phyloP scores from a whole-genome alignment of 129 eudicot genomes.

The sunflower (Helianthus annuus) region DNA sequence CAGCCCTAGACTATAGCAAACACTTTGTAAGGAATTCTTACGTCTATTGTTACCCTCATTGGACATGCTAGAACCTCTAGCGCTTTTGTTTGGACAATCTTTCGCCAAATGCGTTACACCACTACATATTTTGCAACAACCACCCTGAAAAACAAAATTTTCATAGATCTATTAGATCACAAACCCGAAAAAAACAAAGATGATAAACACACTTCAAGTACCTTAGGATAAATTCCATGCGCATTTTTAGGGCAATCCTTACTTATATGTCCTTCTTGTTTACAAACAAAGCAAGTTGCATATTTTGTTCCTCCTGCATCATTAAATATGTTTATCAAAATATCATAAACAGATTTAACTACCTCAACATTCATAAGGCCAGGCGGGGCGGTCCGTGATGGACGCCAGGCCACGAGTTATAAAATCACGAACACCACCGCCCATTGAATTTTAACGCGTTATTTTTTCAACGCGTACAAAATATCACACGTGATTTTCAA shows the following conservation, averaged over 20 bases:
- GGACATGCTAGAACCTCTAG: conserved; percentile 30
- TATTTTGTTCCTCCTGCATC: conserved; percentile 85
- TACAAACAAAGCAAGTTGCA: conserved; percentile 90
- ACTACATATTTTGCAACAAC: conserved; percentile 88
- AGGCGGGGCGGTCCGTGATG: too few species aligned
- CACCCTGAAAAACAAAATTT: conserved; percentile 59
- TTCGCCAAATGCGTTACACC: conserved; percentile 89
- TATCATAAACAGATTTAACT: not conserved
- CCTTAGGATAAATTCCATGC: conserved; percentile 97
- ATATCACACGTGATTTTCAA: too few species aligned
- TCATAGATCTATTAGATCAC: not conserved
- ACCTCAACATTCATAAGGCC: not conserved
- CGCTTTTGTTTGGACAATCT: conserved; percentile 82
- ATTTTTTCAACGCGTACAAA: too few species aligned
- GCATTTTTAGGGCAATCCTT: conserved; percentile 91
- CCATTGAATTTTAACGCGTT: too few species aligned
- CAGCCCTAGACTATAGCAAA: not conserved
- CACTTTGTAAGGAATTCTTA: conserved; percentile 28
- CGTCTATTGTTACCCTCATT: conserved; percentile 41
- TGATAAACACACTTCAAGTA: conserved; percentile 18
- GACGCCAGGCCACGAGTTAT: too few species aligned
- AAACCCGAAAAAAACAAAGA: not conserved
- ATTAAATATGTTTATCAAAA: conserved; percentile 19
- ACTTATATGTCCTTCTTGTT: conserved; percentile 90
- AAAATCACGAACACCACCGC: too few species aligned